Conservation (phyloP, 1,284 basidiomycete species). For the Ceratobasidium sp. region DNA sequence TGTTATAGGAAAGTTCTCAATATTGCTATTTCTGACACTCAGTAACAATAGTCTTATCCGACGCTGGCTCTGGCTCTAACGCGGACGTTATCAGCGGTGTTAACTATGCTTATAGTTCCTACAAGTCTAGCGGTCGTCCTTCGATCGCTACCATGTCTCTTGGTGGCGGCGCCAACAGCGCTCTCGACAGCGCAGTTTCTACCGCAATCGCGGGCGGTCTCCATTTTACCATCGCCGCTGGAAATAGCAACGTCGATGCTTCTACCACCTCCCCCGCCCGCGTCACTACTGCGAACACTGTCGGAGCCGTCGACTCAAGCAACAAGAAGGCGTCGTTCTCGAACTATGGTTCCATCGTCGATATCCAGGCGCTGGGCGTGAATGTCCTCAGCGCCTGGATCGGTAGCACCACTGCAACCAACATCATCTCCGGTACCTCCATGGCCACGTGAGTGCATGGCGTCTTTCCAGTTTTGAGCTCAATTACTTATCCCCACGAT, state of each 20-base stretch:
- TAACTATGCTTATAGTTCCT: slow-evolving; percentile 79
- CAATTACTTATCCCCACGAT: neutral
- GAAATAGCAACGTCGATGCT: slow-evolving; percentile 70
- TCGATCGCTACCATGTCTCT: slow-evolving; percentile 47
- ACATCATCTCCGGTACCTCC: slow-evolving; percentile 79
- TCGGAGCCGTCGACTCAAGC: slow-evolving; percentile 82
- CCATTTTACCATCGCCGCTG: slow-evolving; percentile 96
- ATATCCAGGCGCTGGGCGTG: slow-evolving; percentile 60
- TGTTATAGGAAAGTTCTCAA: neutral
- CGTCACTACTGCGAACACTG: slow-evolving; percentile 83
- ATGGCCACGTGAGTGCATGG: slow-evolving; percentile 61
- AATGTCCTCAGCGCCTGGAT: slow-evolving; percentile 86
- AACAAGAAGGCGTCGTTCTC: slow-evolving; percentile 93
- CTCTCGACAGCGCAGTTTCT: slow-evolving; percentile 47
- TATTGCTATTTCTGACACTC: neutral
- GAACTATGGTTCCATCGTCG: slow-evolving; percentile 67
- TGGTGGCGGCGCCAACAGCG: no score
- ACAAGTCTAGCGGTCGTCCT: slow-evolving; percentile 25
- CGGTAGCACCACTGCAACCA: slow-evolving; percentile 65
- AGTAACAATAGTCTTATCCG: slow-evolving; percentile 74
- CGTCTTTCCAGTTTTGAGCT: no score
- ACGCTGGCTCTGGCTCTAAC: slow-evolving; percentile 93
- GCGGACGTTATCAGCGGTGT: slow-evolving; percentile 87
- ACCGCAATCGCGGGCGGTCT: slow-evolving; percentile 79
- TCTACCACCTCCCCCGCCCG: slow-evolving; percentile 59